These are phyloP conservation scores for Vanilla planifolia DNA, from an alignment of 106 monocot species.

Conservation along the genomic window DNA sequence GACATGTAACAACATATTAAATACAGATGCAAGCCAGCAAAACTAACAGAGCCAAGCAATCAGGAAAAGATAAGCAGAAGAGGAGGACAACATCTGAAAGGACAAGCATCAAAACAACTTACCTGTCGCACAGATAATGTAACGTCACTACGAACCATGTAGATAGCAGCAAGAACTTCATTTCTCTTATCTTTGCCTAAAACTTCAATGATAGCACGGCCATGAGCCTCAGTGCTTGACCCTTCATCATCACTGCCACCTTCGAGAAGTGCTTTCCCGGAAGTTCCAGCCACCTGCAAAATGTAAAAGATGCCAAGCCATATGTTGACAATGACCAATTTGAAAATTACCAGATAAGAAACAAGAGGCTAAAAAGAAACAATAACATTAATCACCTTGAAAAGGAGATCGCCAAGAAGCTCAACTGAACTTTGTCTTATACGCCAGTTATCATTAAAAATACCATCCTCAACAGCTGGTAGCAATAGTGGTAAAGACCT, in stretches of 20 bases:
- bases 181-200: conserved; percentile 81
- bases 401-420: conserved; percentile 94
- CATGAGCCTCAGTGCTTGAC: conserved; percentile 96
- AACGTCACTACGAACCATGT: conserved; percentile 96
- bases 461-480: conserved; percentile 95
- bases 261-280: conserved; percentile 94
- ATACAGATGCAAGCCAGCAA: not conserved
- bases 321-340: conserved; percentile 7
- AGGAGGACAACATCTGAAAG: not conserved
- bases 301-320: conserved; percentile 1
- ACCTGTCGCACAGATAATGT: conserved; percentile 97
- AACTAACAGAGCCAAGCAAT: not conserved
- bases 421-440: conserved; percentile 98
- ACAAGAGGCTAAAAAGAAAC: not conserved
- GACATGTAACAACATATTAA: not conserved
- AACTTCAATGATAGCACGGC: conserved; percentile 96
- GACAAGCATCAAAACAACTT: conserved; percentile 8
- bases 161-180: conserved; percentile 94
- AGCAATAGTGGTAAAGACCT: conserved; percentile 92
- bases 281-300: conserved; percentile 90
- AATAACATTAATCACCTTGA: conserved; percentile 51
- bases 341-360: not conserved
- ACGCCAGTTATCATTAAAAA: conserved; percentile 98
- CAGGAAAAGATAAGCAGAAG: not conserved
- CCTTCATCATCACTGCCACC: conserved; percentile 99